Base-by-base conservation (phyloP, 1,284 basidiomycete species). In the Wolfiporia cocos region DNA sequence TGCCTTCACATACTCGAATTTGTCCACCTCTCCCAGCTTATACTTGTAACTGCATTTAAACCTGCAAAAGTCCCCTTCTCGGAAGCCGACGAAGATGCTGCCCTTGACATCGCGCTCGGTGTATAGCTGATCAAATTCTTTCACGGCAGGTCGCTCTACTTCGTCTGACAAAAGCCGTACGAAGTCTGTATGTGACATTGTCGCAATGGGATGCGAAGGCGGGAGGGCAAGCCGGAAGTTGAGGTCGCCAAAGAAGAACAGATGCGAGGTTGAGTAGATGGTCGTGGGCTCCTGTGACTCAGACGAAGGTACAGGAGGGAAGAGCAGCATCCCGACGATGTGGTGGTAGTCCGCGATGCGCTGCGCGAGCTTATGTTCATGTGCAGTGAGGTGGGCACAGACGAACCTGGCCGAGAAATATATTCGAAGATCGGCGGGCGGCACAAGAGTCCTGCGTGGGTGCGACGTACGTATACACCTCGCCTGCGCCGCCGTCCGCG, bases 31-130 rank as follows among this genome's bases (percentile, higher is more conserved):
- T 6, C 90, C 90, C 4, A 89, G 69, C 34, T 73, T 58, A 54
- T 88, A 92, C 63, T 97, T 97, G 62, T 95, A 96, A 32, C 86
- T 93, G 54, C 90, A 78, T 65, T 88, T 84, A 69, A 95, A 96
- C 44, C 69, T 69, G 74, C 84, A 86, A 57, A 96, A 86, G 22
- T 85, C 78, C 15, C 84, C 90, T 64, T 96, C 93, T 23, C 74
- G 71, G 32, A 96, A 65, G 19, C 86, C 81, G 34, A 81, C 70
- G 51, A 92, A 84, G 5, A 79, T 73, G 22, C 70, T 74, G 19
- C 81, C 76, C 42, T 77, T 78, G 20, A 69, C 62, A 49, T 62
- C 59, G 17, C 74, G 78, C 55, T 89, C 86, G 7, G 72, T 58
- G 12, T 71, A 59, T 26, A 96, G 71, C 51, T 94, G 87, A 57